Evolutionary conservation across 805 yeast species (phyloP).

Genomic region (Ogataea polymorpha): DNA sequence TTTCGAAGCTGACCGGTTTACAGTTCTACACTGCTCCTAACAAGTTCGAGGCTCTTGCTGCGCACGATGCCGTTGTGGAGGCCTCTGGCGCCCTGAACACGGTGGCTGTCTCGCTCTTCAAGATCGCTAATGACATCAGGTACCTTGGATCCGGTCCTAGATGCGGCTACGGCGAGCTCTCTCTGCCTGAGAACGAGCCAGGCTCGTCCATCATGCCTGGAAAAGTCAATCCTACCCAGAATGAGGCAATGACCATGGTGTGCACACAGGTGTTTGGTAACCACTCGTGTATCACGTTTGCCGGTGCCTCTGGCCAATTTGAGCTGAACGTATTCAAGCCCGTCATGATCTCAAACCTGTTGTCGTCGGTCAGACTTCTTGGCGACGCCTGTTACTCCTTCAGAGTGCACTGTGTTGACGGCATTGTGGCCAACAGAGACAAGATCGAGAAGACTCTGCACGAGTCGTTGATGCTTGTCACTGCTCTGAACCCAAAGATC

Average conservation of each 20-base stretch:
- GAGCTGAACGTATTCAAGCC: constrained; percentile 99
- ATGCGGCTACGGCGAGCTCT: constrained; percentile 96
- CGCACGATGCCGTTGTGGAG: constrained; percentile 97
- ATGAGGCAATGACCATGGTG: constrained; percentile 98
- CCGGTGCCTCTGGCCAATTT: constrained; percentile 98
- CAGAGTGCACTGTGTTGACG: constrained; percentile 93
- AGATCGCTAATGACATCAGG: constrained; percentile 97
- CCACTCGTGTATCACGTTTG: constrained; percentile 90
- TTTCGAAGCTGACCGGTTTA: constrained; percentile 81
- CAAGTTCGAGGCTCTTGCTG: constrained; percentile 98
- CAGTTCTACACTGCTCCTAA: constrained; percentile 94
- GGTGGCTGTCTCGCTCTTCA: constrained; percentile 87
- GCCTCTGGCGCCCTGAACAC: constrained; percentile 97
- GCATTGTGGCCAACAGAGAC: constrained; percentile 83
- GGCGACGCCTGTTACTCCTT: constrained; percentile 90
- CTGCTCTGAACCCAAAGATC: constrained; percentile 97
- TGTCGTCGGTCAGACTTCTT: constrained; percentile 80
- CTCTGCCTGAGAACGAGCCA: constrained; percentile 97
- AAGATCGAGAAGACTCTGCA: constrained; percentile 84
- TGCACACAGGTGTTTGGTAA: constrained; percentile 98
- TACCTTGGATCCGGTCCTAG: constrained; percentile 99
- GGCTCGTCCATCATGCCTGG: constrained; percentile 99
- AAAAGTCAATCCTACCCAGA: constrained; percentile 98
- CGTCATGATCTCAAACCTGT: constrained; percentile 85
- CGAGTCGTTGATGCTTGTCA: constrained; percentile 96